phyloP scores from a whole-genome alignment of 2,329 filamentous ascomycete genomes.

The Pseudogymnoascus sp. region DNA sequence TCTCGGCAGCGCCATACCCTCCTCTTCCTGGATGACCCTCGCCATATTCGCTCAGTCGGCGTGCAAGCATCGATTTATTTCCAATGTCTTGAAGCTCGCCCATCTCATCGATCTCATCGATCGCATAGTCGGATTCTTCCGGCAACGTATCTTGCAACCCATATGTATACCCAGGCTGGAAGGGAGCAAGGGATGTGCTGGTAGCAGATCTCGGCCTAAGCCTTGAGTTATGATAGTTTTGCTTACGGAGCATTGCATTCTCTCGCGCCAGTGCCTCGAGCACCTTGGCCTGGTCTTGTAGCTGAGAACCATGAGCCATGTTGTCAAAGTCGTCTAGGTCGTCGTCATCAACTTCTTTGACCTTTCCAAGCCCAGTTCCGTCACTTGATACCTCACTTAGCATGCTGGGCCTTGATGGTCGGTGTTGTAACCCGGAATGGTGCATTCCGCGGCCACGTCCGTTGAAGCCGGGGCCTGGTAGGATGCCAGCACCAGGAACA shows the following conservation, averaged over 20 bases:
- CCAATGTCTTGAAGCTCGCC: conserved; percentile 39
- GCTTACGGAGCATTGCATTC: conserved; percentile 55
- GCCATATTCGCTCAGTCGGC: conserved; percentile 31
- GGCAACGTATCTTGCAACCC: conserved; percentile 52
- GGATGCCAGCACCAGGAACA: conserved; percentile 19
- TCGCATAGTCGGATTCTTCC: conserved; percentile 64
- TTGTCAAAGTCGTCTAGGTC: conserved; percentile 45
- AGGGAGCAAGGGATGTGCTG: conserved; percentile 35
- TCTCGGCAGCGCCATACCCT: conserved; percentile 35
- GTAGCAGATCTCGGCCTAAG: conserved; percentile 54
- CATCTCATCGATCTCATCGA: conserved; percentile 62
- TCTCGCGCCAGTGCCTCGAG: conserved; percentile 57
- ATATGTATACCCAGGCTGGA: conserved; percentile 49
- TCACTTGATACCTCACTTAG: conserved; percentile 65
- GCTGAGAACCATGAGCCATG: conserved; percentile 46
- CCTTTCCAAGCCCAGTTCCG: conserved; percentile 55
- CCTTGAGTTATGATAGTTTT: conserved; percentile 48
- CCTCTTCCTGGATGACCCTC: conserved; percentile 7
- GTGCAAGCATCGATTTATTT: conserved; percentile 23
- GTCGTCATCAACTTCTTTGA: conserved; percentile 64
- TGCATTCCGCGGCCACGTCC: conserved; percentile 36
- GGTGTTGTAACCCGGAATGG: conserved; percentile 67
- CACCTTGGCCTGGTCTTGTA: conserved; percentile 53
- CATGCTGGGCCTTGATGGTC: conserved; percentile 72
- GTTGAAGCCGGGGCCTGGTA: conserved; percentile 15